A percentile compares a stretch with the other conserved stretches of the same genome.
Conservation (phyloP, 2,329 filamentous ascomycete genomes). For the Cryphonectria parasitica region DNA sequence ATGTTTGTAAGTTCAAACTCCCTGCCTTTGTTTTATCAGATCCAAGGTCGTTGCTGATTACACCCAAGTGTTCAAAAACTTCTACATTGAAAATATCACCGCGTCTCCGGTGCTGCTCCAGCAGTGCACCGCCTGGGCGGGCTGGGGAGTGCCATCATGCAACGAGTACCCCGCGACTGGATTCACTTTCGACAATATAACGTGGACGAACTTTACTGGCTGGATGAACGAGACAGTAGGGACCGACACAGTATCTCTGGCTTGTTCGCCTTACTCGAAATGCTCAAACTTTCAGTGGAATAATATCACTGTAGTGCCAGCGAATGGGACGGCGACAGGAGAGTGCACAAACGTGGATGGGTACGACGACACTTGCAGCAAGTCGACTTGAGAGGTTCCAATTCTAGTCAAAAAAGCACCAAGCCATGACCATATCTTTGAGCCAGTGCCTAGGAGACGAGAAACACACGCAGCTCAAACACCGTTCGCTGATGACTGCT, state of each 20-base stretch:
- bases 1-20: constrained; percentile 10
- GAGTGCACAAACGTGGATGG: constrained; percentile 17
- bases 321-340: constrained; percentile 12
- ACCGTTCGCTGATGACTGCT: no score
- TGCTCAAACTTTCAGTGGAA: constrained; percentile 11
- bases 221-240: constrained; percentile 22
- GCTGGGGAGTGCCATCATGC: constrained; percentile 18
- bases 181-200: constrained; percentile 15
- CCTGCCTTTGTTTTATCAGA: background rate
- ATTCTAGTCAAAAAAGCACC: background rate
- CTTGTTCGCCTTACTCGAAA: constrained; percentile 13
- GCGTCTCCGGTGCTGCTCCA: constrained; percentile 15
- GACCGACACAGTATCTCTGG: constrained; percentile 8
- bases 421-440: background rate
- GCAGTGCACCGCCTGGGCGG: constrained; percentile 18
- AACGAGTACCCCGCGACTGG: constrained; percentile 15
- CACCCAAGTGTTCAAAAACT: constrained; percentile 14
- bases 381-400: background rate
- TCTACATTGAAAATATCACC: constrained; percentile 21
- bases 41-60: background rate
- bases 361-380: constrained; percentile 14
- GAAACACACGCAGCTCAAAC: background rate
- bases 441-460: background rate
- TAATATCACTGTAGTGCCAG: constrained; percentile 3
- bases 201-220: constrained; percentile 21